Percentiles rank a stretch among this genome's conserved stretches.
Evolutionary conservation across 192 early-diverging fungal species (phyloP).

Genomic region (Linnemannia exigua): DNA sequence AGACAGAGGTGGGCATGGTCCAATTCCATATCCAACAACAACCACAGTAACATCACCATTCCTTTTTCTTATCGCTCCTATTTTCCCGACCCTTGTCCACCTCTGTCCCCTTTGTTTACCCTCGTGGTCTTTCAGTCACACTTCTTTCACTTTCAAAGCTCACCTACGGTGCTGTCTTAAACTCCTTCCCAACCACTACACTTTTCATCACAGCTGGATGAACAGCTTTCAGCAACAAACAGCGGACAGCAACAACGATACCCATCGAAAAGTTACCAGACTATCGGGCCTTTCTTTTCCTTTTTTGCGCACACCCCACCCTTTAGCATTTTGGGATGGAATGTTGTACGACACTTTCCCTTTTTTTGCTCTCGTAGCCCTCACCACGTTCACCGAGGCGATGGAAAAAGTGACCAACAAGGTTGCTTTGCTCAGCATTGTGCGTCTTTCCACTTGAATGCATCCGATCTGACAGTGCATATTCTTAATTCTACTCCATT

Average conservation of each 20-base stretch:
- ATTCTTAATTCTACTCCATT: neutral
- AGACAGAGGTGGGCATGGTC: neutral
- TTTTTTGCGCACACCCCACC: neutral
- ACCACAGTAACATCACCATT: neutral
- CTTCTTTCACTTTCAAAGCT: neutral
- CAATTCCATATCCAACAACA: neutral
- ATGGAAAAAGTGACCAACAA: neutral
- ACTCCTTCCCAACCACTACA: neutral
- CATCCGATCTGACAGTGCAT: neutral
- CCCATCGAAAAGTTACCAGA: too few relatives aligned
- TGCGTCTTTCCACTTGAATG: neutral
- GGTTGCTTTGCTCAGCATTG: conserved; percentile 6
- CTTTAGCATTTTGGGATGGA: neutral
- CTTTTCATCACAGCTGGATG: too few relatives aligned
- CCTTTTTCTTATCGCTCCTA: neutral
- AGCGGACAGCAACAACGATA: too few relatives aligned
- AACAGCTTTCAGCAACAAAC: too few relatives aligned
- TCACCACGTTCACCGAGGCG: neutral
- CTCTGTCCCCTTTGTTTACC: neutral
- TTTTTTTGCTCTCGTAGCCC: neutral
- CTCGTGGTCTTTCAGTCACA: neutral
- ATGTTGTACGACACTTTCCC: neutral
- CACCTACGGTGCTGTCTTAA: neutral
- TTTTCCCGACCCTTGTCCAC: neutral
- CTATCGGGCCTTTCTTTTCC: neutral